Evolutionary conservation across 2,329 filamentous ascomycete species (phyloP).

Genomic region (Trichoderma breve): DNA sequence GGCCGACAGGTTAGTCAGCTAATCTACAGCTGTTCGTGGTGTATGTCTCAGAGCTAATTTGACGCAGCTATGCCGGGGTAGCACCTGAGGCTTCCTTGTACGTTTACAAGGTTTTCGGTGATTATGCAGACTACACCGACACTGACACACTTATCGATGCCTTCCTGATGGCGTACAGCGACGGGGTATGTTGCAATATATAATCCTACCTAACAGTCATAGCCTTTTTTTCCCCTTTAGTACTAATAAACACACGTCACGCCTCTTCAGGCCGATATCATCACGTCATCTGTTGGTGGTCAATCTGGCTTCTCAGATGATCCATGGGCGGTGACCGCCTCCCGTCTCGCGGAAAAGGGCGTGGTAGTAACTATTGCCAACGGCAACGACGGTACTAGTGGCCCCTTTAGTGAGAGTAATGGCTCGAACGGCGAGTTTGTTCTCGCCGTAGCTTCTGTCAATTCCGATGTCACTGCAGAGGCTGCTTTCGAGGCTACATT

Average conservation of each 20-base stretch:
- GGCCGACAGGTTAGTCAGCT: conserved; percentile 29
- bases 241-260: neutral
- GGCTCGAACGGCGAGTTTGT: conserved; percentile 34
- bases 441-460: conserved; percentile 37
- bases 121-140: conserved; percentile 32
- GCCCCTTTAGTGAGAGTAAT: conserved; percentile 44
- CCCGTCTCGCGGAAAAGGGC: conserved; percentile 42
- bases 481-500: neutral
- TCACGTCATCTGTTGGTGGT: conserved; percentile 41
- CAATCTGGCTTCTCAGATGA: conserved; percentile 40
- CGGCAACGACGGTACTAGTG: conserved; percentile 50
- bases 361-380: conserved; percentile 50
- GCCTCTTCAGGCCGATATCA: conserved; percentile 39
- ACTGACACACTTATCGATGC: conserved; percentile 35
- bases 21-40: neutral
- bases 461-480: conserved; percentile 22
- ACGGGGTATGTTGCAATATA: conserved; percentile 28
- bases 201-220: neutral
- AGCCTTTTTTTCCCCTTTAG: neutral
- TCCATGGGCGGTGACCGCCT: conserved; percentile 42
- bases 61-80: conserved; percentile 41
- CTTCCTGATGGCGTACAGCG: conserved; percentile 36
- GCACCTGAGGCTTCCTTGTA: conserved; percentile 44
- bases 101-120: conserved; percentile 42
- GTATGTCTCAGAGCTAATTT: neutral